Conservation (phyloP, 306 rosid genomes). For the Canavalia ensiformis region DNA sequence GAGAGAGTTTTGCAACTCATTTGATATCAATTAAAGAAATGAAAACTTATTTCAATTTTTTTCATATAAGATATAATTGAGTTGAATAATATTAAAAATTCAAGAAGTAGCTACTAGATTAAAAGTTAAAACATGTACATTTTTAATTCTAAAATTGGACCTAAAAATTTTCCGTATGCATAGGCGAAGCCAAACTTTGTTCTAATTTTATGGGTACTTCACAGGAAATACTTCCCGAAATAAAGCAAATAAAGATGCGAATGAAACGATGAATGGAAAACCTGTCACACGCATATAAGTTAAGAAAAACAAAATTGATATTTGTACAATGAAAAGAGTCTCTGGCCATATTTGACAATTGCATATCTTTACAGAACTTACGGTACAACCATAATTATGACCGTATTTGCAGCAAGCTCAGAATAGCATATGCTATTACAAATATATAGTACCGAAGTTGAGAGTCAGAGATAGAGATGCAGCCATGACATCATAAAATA, state of each 20-base stretch:
- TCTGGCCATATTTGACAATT: slow-evolving; percentile 2
- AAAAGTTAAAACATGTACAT: background rate
- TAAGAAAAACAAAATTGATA: slow-evolving; percentile 11
- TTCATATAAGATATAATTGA: no score
- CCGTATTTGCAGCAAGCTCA: background rate
- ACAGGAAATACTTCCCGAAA: background rate
- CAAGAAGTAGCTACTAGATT: no score
- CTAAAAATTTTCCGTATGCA: background rate
- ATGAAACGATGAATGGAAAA: slow-evolving; percentile 10
- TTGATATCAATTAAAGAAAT: no score
- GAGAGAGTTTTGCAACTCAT: no score
- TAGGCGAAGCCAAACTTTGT: background rate
- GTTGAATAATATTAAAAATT: no score
- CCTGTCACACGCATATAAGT: background rate
- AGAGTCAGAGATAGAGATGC: background rate
- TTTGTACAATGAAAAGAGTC: slow-evolving; percentile 30
- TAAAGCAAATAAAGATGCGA: background rate
- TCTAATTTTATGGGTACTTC: background rate
- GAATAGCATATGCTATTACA: slow-evolving; percentile 37
- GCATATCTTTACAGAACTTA: slow-evolving; percentile 25
- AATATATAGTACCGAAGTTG: background rate
- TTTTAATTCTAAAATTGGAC: background rate
- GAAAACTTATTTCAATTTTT: no score
- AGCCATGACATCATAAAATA: background rate
- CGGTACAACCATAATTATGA: slow-evolving; percentile 17